A percentile compares a stretch with the other conserved stretches of the same genome.
These are phyloP conservation scores for Fusarium sp. DNA, from an alignment of 2,329 filamentous ascomycete genomes.

Conservation along the genomic window DNA sequence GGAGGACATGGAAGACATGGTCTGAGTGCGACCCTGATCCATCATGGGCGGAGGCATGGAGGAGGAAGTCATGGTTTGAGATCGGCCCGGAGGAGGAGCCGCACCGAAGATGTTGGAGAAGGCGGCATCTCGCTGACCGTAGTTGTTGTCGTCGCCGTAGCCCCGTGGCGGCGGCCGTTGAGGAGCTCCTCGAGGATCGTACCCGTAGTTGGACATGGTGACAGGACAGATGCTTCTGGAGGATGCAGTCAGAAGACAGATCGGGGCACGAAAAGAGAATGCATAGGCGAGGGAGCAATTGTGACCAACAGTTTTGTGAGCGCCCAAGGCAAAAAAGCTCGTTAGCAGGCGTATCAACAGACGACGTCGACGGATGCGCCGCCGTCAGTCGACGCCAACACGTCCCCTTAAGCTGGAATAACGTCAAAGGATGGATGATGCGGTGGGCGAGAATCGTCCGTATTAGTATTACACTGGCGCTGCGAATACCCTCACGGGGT, in stretches of 20 bases:
- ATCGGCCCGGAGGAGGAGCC: constrained; percentile 85
- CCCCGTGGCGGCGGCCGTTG: constrained; percentile 54
- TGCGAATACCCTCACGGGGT: constrained; percentile 30
- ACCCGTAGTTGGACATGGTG: constrained; percentile 69
- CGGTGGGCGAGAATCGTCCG: constrained; percentile 24
- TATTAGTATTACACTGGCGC: constrained; percentile 21
- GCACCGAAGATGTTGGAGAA: constrained; percentile 96
- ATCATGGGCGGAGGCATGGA: constrained; percentile 65
- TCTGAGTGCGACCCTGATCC: constrained; percentile 77
- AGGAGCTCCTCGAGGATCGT: constrained; percentile 61
- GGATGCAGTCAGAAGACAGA: constrained; percentile 24
- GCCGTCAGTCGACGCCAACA: constrained; percentile 48
- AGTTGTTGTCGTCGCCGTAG: constrained; percentile 64
- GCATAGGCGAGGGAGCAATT: constrained; percentile 11
- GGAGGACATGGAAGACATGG: constrained; percentile 70
- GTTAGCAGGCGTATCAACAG: constrained; percentile 42
- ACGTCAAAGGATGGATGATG: constrained; percentile 18
- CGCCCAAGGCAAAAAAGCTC: constrained; percentile 41
- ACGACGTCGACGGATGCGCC: constrained; percentile 50
- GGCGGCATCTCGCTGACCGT: constrained; percentile 85
- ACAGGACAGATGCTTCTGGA: constrained; percentile 26
- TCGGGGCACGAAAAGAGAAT: constrained; percentile 3
- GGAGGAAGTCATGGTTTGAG: constrained; percentile 94
- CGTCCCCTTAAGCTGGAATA: constrained; percentile 39
- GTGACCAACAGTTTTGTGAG: constrained; percentile 38